Evolutionary conservation across 169 alveolate genomes (phyloP), one percentile per base, ranked within the genome.

Genomic region (Fabrea salina): DNA sequence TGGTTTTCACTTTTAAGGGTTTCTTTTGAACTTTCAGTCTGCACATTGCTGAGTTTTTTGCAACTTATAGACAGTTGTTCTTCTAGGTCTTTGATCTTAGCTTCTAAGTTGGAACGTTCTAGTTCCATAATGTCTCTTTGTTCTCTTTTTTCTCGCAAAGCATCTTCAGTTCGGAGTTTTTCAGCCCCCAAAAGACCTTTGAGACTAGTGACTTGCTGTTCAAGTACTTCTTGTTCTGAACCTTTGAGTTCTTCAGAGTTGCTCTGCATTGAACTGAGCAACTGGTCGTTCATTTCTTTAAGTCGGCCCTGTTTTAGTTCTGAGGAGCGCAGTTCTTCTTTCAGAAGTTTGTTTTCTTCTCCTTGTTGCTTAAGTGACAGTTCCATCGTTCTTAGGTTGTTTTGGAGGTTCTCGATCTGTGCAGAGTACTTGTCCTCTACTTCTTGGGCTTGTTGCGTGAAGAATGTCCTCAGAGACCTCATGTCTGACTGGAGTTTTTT

Each of bases 121-220:
- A 37, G 16, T 13, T 64, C 51, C 35, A 32, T 19, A 19, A 64
- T 22, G 22, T 64, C 30, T 37, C 50, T 25, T 4, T 22, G 27
- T 3, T 64, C 43, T 19, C 33, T 41, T 64, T 64, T 33, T 64
- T 64, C 75, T 13, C 54, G 27, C 16, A 64, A 13, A 37, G 75
- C 75, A n/a, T 64, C 51, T 33, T 22, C 75, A 19, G 75, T 64
- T 64, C 41, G 35, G 49, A 64, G 75, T 37, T 64, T 64, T 64
- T 64, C 75, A 1, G 75, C 75, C n/a, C 41, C 41, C 19, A 64
- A 35, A 19, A 64, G 54, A 4, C 56, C 50, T 32, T 33, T 40
- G 16, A 37, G 33, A 19, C 75, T 64, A 2, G 27, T 32, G 56
- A 64, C 37, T 37, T 64, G 27, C 37, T 64, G 47, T 19, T 64